phyloP scores from a whole-genome alignment of 2,329 filamentous ascomycete genomes.

The Sporothrix sp. region DNA sequence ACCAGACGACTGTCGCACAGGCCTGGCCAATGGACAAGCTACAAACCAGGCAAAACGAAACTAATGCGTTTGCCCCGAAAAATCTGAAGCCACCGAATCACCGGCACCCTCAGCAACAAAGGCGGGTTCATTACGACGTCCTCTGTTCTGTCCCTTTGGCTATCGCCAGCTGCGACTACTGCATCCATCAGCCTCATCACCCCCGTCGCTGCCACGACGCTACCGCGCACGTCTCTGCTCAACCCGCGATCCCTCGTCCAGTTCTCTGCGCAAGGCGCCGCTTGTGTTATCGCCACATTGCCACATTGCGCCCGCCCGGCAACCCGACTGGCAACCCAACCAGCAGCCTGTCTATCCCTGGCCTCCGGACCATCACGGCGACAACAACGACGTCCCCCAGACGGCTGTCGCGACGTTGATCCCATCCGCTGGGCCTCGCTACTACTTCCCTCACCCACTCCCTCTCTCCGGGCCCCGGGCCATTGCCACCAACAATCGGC shows the following conservation, averaged over 20 bases:
- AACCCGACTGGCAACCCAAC: too few species aligned
- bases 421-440: background rate
- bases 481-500: background rate
- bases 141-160: background rate
- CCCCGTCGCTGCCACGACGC: background rate
- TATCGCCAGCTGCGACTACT: background rate
- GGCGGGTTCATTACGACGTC: background rate
- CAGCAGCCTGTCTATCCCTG: too few species aligned
- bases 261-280: background rate
- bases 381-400: background rate
- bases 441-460: background rate
- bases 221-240: background rate
- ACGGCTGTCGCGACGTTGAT: background rate
- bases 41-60: background rate
- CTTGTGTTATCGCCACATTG: background rate
- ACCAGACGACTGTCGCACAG: too few species aligned
- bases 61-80: slow-evolving; percentile 4
- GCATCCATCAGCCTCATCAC: background rate
- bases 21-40: background rate
- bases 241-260: background rate
- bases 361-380: too few species aligned
- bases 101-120: background rate
- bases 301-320: too few species aligned
- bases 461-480: background rate
- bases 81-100: slow-evolving; percentile 4